Conservation (phyloP, 306 rosid genomes). For the Pyrus betulifolia region DNA sequence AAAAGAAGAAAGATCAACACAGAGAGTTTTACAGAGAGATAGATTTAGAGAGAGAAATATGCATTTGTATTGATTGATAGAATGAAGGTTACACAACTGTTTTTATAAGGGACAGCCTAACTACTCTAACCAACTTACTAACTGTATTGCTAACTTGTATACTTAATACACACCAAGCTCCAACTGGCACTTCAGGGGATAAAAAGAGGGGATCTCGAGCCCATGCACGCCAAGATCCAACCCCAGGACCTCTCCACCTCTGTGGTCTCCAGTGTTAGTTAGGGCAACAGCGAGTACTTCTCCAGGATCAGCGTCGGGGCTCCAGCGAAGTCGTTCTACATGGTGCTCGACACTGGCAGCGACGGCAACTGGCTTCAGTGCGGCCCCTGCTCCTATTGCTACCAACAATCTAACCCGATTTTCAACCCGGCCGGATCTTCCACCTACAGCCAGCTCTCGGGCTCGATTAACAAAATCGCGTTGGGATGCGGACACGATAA, state of each 20-base stretch:
- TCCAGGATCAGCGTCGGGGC: constrained; percentile 55
- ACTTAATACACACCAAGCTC: constrained; percentile 17
- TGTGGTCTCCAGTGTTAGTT: constrained; percentile 43
- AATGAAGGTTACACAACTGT: no score
- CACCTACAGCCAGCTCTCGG: constrained; percentile 36
- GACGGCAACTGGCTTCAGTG: constrained; percentile 91
- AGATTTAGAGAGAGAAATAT: no score
- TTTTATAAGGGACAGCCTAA: no score
- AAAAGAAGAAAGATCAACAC: no score
- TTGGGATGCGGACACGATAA: no score
- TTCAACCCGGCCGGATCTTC: constrained; percentile 58
- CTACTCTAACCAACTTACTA: no score
- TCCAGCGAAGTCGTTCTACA: constrained; percentile 50
- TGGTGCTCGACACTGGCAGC: constrained; percentile 84
- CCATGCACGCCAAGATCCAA: constrained; percentile 31
- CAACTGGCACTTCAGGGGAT: constrained; percentile 24
- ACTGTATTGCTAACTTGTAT: no score
- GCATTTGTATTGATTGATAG: no score
- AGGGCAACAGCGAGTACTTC: constrained; percentile 92
- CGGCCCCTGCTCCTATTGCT: constrained; percentile 73
- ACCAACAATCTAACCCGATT: constrained; percentile 76
- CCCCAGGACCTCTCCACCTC: constrained; percentile 60
- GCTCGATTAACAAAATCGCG: constrained; percentile 2
- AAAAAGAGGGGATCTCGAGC: constrained; percentile 39
- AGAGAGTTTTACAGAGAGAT: no score